Percentiles rank a stretch among this genome's conserved stretches.
phyloP scores from a whole-genome alignment of 305 asterid species.

The Stenogyne calaminthoides region DNA sequence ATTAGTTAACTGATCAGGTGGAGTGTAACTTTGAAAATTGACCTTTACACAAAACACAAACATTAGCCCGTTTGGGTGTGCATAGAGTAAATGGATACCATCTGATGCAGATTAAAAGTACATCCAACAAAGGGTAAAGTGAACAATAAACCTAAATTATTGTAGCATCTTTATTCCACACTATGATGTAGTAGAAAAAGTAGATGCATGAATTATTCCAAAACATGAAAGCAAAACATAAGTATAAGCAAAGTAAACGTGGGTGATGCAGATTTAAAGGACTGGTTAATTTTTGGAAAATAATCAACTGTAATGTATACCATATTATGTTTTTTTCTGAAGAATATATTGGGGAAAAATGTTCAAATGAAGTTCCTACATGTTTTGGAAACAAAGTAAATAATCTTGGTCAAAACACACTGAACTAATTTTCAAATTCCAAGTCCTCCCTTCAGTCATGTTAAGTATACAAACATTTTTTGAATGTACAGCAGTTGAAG shows the following conservation, averaged over 20 bases:
- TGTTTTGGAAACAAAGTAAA: background rate
- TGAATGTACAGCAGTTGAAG: conserved; percentile 13
- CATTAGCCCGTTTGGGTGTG: no score
- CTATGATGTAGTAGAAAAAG: background rate
- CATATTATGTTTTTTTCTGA: conserved; percentile 6
- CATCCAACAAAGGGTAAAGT: background rate
- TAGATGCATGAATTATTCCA: conserved; percentile 28
- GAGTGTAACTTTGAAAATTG: background rate
- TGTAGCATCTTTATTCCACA: background rate
- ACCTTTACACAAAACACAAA: no score
- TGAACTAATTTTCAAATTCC: background rate
- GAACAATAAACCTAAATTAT: background rate
- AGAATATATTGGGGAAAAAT: conserved; percentile 1
- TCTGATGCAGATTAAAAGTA: no score
- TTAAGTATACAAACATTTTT: background rate
- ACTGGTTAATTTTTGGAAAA: conserved; percentile 6
- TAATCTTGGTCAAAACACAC: conserved; percentile 2
- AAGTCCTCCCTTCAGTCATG: background rate
- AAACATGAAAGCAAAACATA: conserved; percentile 24
- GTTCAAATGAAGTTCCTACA: background rate
- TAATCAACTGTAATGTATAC: background rate
- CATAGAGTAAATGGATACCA: no score
- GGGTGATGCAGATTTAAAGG: background rate
- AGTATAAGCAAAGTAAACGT: conserved; percentile 18
- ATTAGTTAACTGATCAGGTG: background rate